A percentile compares a stretch with the other conserved stretches of the same genome.
These are phyloP conservation scores for Artomyces pyxidatus DNA, from an alignment of 768 basidiomycete species.

Conservation along the genomic window DNA sequence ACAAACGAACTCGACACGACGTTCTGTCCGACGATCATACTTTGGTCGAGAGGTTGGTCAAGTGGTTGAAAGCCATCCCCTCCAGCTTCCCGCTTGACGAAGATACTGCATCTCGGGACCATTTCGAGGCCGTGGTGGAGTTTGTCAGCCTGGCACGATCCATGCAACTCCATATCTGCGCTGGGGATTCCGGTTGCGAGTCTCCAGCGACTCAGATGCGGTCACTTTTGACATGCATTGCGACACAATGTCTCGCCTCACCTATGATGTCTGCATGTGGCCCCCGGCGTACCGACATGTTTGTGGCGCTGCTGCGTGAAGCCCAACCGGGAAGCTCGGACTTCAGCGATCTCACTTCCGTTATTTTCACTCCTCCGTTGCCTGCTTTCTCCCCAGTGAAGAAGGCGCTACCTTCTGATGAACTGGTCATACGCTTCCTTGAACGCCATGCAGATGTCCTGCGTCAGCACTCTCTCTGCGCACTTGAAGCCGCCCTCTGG, in stretches of 20 bases:
- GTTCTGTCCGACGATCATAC: background rate
- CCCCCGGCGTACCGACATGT: background rate
- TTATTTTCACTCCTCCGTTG: background rate
- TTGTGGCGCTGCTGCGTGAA: background rate
- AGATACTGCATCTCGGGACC: background rate
- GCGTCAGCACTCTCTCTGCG: background rate
- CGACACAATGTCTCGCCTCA: background rate
- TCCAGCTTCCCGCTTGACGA: slow-evolving; percentile 8
- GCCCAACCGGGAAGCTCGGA: background rate
- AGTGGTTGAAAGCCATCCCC: slow-evolving; percentile 21
- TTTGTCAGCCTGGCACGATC: background rate
- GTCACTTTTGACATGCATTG: background rate
- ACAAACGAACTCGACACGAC: background rate
- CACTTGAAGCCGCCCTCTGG: slow-evolving; percentile 1
- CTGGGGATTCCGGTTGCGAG: background rate
- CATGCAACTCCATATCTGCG: background rate
- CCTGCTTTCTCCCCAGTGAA: background rate
- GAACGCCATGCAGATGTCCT: background rate
- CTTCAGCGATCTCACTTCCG: background rate
- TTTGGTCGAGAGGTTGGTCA: slow-evolving; percentile 14
- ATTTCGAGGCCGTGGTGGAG: background rate
- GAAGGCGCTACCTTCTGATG: background rate
- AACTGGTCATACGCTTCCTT: background rate
- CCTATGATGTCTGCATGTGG: background rate
- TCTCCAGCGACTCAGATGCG: background rate